Percentiles rank a stretch among this genome's conserved stretches.
Conservation (phyloP, 2,329 filamentous ascomycete species). For the Pyrenophora tritici-repentis region DNA sequence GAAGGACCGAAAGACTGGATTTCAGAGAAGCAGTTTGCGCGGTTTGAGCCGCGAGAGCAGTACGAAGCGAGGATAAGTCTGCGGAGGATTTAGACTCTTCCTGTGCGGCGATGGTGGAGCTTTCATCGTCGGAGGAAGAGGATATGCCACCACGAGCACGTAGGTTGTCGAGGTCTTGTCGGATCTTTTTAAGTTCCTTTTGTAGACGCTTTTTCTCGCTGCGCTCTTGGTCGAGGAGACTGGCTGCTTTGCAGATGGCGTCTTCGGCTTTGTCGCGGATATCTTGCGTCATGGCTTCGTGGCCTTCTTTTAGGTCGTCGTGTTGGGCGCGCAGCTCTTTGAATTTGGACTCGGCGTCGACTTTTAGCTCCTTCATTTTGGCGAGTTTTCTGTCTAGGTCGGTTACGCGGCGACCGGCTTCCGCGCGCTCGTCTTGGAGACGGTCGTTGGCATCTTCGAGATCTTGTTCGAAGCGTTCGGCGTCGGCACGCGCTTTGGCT, state of each 20-base stretch:
- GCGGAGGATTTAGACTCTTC: constrained; percentile 10
- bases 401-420: constrained; percentile 35
- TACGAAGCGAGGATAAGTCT: constrained; percentile 35
- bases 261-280: constrained; percentile 44
- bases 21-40: constrained; percentile 12
- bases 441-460: constrained; percentile 33
- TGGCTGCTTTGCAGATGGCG: constrained; percentile 40
- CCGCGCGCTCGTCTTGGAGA: constrained; percentile 29
- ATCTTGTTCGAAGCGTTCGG: constrained; percentile 34
- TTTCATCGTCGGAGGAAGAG: constrained; percentile 13
- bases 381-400: constrained; percentile 39
- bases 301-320: constrained; percentile 33
- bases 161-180: constrained; percentile 28
- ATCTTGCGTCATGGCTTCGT: constrained; percentile 33
- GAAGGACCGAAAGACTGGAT: constrained; percentile 16
- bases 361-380: constrained; percentile 34
- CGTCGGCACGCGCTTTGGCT: constrained; percentile 29
- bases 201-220: constrained; percentile 36
- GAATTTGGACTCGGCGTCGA: constrained; percentile 30
- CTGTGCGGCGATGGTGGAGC: constrained; percentile 9
- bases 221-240: constrained; percentile 41
- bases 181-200: constrained; percentile 34
- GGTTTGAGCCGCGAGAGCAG: constrained; percentile 34
- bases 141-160: constrained; percentile 12
- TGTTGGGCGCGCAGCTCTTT: constrained; percentile 35